These are phyloP conservation scores for Rutstroemia sp. DNA, from an alignment of 2,329 filamentous ascomycete genomes.

Conservation along the genomic window DNA sequence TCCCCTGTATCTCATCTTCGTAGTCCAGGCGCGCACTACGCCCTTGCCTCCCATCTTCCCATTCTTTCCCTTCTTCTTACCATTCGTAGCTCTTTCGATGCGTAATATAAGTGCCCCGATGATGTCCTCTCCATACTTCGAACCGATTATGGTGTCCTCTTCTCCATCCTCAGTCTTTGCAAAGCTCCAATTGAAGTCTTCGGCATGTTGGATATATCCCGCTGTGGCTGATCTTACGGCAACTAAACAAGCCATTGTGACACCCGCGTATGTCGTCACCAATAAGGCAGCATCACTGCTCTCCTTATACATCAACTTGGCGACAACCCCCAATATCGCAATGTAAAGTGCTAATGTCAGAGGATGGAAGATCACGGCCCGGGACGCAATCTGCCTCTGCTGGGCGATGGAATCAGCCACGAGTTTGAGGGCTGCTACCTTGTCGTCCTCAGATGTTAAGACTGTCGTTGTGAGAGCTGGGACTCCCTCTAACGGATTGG, in stretches of 20 bases:
- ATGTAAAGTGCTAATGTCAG: constrained; percentile 43
- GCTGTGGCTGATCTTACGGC: constrained; percentile 52
- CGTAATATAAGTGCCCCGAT: constrained; percentile 66
- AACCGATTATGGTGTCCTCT: constrained; percentile 55
- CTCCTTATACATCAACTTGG: constrained; percentile 34
- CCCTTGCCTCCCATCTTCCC: constrained; percentile 52
- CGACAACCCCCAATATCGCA: constrained; percentile 36
- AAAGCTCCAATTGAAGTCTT: constrained; percentile 25
- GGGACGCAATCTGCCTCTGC: constrained; percentile 54
- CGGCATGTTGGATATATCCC: constrained; percentile 41
- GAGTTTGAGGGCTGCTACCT: constrained; percentile 60
- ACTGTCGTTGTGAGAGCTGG: constrained; percentile 58
- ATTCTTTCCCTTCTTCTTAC: constrained; percentile 20
- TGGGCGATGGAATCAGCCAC: constrained; percentile 78
- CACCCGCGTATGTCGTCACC: constrained; percentile 50
- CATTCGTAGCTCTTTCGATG: constrained; percentile 40
- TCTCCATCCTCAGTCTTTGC: constrained; percentile 27
- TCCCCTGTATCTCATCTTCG: constrained; percentile 58
- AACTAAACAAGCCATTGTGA: constrained; percentile 57
- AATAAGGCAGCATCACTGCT: constrained; percentile 46
- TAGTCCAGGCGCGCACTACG: constrained; percentile 77
- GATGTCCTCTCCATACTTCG: constrained; percentile 58
- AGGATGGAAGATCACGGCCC: constrained; percentile 39
- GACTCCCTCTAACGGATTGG: constrained; percentile 39
- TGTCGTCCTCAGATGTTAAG: constrained; percentile 48